Evolutionary conservation across 768 basidiomycete genomes (phyloP).

Genomic region (Suillus spraguei): DNA sequence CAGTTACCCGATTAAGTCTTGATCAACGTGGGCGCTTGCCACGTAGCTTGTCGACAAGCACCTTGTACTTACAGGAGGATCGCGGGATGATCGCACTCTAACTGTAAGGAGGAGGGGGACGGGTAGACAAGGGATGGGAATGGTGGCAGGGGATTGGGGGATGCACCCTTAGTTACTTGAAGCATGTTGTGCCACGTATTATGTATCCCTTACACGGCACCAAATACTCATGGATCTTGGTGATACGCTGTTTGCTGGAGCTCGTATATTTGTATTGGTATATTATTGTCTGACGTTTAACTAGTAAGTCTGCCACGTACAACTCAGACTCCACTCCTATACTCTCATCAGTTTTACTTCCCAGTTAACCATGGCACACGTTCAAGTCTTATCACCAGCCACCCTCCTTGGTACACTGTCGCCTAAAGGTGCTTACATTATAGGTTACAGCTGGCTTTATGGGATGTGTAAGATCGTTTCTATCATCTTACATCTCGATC

Average conservation of each 20-base stretch:
- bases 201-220: neutral
- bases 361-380: neutral
- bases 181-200: neutral
- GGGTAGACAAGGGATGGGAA: constrained; percentile 51
- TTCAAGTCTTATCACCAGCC: neutral
- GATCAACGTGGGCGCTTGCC: constrained; percentile 16
- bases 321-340: neutral
- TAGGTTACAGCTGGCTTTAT: constrained; percentile 65
- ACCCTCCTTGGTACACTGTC: constrained; percentile 17
- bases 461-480: constrained; percentile 60
- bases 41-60: constrained; percentile 80
- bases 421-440: constrained; percentile 45
- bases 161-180: constrained; percentile 41
- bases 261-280: neutral
- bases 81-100: constrained; percentile 52
- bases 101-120: constrained; percentile 49
- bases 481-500: neutral
- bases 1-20: constrained; percentile 3
- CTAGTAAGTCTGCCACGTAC: neutral
- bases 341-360: neutral
- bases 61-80: constrained; percentile 54
- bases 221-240: neutral
- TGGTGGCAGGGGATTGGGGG: constrained; percentile 55
- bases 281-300: neutral
- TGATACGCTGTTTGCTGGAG: neutral